Evolutionary conservation across 306 rosid species (phyloP), one percentile per base, ranked within the genome.

Genomic region (Hippophae gyantsensis): DNA sequence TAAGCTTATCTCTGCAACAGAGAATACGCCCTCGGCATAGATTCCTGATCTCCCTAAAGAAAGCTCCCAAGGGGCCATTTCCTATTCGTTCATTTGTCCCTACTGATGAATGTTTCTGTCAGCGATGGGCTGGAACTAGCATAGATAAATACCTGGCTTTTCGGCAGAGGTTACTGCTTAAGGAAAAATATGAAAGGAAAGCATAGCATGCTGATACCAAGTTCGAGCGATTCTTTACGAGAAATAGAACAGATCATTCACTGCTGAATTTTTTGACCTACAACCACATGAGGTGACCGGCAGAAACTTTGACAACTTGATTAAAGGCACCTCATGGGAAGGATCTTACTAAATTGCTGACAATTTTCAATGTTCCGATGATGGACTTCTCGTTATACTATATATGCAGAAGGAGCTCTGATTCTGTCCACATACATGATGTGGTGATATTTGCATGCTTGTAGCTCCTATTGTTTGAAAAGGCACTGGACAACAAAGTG

Each of bases 21-120:
- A 84, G 99, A 82, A 93, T 93, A 52, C 99, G 99, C 38, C 99
- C 99, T 61, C 99, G 99, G 56, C 97, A 93, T 67, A 79, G 76
- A 73, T 93, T 88, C 80, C 73, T 93, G 72, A 95, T 93, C 76
- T 75, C 81, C 13, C 81, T 93, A 42, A 88, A 93, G 95, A 93
- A 88, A 82, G 97, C 87, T 56, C 99, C 97, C 8, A 84, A 88
- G 69, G 99, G 99, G 4, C 99, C 99, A 4, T 93, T 93, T 76
- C 99, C 99, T 43, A 84, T 93, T 25, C 76, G 90, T 66, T 86
- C 95, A 62, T 66, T 93, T 7, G 86, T 93, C 58, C 99, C 97
- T 48, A 93, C 95, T 7, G 99, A 93, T 60, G 97, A 93, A 68
- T 61, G 70, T 67, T 93, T 93, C 75, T 93, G 99, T 68, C 85